Evolutionary conservation across 306 rosid species (phyloP).

Genomic region (Quercus robur): DNA sequence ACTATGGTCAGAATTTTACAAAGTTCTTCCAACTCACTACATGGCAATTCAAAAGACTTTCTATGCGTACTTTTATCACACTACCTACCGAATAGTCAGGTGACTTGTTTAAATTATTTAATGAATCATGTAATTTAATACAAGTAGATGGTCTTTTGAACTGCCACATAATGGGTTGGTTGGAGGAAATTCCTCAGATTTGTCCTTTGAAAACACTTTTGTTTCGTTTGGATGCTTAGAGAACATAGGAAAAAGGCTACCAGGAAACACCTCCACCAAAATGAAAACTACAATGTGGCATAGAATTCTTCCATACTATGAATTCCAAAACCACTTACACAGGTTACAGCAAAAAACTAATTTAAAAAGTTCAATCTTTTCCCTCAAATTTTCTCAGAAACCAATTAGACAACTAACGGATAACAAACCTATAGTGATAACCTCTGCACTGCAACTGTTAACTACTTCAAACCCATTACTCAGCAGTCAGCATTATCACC

Average conservation of each 20-base stretch:
- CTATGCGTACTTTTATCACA: too few species aligned
- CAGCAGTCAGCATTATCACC: background rate
- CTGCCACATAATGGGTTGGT: too few species aligned
- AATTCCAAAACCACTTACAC: background rate
- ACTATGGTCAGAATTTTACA: too few species aligned
- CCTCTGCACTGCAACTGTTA: background rate
- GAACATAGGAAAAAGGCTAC: background rate
- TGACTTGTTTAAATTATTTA: too few species aligned
- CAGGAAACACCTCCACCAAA: background rate
- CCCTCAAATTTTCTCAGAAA: background rate
- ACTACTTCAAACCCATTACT: background rate
- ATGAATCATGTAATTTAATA: too few species aligned
- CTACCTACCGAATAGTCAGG: too few species aligned
- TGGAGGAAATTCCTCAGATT: too few species aligned
- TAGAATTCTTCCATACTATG: background rate
- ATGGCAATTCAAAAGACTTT: too few species aligned
- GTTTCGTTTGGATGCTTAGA: background rate
- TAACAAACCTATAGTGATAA: background rate
- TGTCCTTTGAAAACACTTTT: background rate
- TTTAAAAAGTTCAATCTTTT: background rate
- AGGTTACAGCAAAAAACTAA: background rate
- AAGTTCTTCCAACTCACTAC: too few species aligned
- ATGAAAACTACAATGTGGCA: background rate
- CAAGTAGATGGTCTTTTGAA: too few species aligned
- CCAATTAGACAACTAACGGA: background rate